A percentile compares a stretch with the other conserved stretches of the same genome.
phyloP scores from a whole-genome alignment of 495 filamentous ascomycete species.

The Penicillium ucsense region DNA sequence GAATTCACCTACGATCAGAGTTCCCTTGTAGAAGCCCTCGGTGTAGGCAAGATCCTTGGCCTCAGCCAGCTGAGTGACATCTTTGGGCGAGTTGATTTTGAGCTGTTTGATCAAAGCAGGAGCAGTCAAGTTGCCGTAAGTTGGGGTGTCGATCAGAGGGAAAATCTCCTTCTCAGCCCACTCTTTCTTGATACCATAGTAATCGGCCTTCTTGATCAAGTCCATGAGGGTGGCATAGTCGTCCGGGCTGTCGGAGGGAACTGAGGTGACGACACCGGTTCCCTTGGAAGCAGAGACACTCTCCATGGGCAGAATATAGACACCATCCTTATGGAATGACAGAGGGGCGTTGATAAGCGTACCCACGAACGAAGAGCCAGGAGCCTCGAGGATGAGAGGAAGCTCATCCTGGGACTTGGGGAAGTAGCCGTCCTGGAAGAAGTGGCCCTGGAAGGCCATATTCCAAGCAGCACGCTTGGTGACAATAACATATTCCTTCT shows the following conservation, averaged over 20 bases:
- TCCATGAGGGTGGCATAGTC: constrained; percentile 87
- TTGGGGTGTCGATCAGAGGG: constrained; percentile 84
- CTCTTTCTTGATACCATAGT: constrained; percentile 92
- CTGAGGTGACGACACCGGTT: constrained; percentile 91
- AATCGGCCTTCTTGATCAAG: constrained; percentile 92
- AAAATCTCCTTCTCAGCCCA: constrained; percentile 85
- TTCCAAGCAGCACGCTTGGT: constrained; percentile 85
- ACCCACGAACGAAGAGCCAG: constrained; percentile 74
- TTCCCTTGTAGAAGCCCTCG: constrained; percentile 95
- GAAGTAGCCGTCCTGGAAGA: constrained; percentile 63
- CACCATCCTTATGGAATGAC: constrained; percentile 72
- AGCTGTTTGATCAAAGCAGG: constrained; percentile 77
- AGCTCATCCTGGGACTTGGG: constrained; percentile 50
- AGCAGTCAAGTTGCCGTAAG: constrained; percentile 78
- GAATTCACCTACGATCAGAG: constrained; percentile 81
- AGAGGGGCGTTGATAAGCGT: constrained; percentile 81
- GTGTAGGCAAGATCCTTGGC: constrained; percentile 96
- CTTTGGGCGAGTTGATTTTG: constrained; percentile 95
- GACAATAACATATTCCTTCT: constrained; percentile 77
- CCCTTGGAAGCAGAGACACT: constrained; percentile 85
- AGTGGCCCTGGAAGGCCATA: constrained; percentile 90
- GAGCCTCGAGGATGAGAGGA: constrained; percentile 49
- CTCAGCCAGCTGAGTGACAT: constrained; percentile 77
- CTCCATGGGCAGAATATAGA: constrained; percentile 92
- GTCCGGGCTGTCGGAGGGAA: constrained; percentile 91